phyloP scores from a whole-genome alignment of 768 basidiomycete genomes.

The Tylopilus sp. region DNA sequence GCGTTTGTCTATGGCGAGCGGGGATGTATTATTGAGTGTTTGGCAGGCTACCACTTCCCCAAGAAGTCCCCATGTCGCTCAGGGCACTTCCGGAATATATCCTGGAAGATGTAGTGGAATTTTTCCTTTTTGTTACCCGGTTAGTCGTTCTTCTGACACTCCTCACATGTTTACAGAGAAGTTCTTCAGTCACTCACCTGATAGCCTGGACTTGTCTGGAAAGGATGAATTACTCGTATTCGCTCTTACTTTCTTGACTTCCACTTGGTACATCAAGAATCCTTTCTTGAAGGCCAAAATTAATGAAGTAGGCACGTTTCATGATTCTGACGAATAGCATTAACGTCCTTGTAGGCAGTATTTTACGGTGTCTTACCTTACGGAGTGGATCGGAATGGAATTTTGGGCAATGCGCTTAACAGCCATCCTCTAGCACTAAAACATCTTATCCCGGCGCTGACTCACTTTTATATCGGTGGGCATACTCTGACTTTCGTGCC shows the following conservation, averaged over 20 bases:
- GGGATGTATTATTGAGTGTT: slow-evolving; percentile 2
- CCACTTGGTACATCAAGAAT: slow-evolving; percentile 98
- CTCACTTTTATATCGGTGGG: slow-evolving; percentile 92
- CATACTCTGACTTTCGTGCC: neutral
- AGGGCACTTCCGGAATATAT: slow-evolving; percentile 90
- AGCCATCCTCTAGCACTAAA: slow-evolving; percentile 81
- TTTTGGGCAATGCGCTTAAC: slow-evolving; percentile 81
- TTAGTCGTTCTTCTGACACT: slow-evolving; percentile 34
- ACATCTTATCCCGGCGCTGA: slow-evolving; percentile 86
- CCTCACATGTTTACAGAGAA: neutral
- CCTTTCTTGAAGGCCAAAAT: slow-evolving; percentile 97
- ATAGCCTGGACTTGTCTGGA: slow-evolving; percentile 79
- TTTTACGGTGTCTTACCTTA: slow-evolving; percentile 72
- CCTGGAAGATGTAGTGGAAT: slow-evolving; percentile 90
- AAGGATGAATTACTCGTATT: slow-evolving; percentile 87
- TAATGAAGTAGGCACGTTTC: slow-evolving; percentile 62
- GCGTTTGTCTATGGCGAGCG: slow-evolving; percentile 26
- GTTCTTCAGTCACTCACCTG: slow-evolving; percentile 55
- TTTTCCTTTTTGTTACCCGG: slow-evolving; percentile 80
- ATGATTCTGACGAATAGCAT: neutral
- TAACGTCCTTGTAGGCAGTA: slow-evolving; percentile 47
- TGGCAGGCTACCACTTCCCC: slow-evolving; percentile 77
- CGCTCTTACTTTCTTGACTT: slow-evolving; percentile 84
- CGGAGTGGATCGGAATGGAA: slow-evolving; percentile 61
- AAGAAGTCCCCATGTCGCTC: slow-evolving; percentile 82